These are phyloP conservation scores for Arctium lappa DNA, from an alignment of 129 eudicot species.

Conservation along the genomic window DNA sequence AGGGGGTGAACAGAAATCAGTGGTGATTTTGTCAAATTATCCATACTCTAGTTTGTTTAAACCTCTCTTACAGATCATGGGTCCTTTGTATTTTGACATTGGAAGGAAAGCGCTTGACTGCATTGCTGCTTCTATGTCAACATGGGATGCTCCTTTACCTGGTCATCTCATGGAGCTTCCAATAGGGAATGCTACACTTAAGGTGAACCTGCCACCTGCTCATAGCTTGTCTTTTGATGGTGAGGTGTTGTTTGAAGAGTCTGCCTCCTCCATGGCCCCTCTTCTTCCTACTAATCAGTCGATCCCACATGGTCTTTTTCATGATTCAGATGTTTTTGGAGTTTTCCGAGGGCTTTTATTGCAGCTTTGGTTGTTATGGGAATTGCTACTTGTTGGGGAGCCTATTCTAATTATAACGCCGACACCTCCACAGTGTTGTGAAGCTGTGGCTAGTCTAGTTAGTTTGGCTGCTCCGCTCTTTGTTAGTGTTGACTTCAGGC, in stretches of 20 bases:
- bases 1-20: slow-evolving; percentile 97
- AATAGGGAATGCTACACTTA: slow-evolving; percentile 88
- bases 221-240: slow-evolving; percentile 78
- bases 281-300: slow-evolving; percentile 90
- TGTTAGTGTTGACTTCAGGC: slow-evolving; percentile 86
- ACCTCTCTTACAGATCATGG: slow-evolving; percentile 93
- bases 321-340: slow-evolving; percentile 87
- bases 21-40: slow-evolving; percentile 75
- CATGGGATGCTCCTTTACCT: slow-evolving; percentile 84
- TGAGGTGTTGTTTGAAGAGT: slow-evolving; percentile 56
- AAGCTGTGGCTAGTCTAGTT: slow-evolving; percentile 91
- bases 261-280: slow-evolving; percentile 80
- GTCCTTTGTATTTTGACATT: slow-evolving; percentile 83
- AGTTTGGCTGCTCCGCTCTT: slow-evolving; percentile 89
- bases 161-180: slow-evolving; percentile 93
- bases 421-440: slow-evolving; percentile 95
- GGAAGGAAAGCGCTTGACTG: slow-evolving; percentile 80
- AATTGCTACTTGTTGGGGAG: slow-evolving; percentile 80
- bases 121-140: slow-evolving; percentile 79
- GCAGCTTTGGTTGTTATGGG: slow-evolving; percentile 96
- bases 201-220: slow-evolving; percentile 85
- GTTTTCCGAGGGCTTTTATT: slow-evolving; percentile 68
- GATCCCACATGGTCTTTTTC: slow-evolving; percentile 89
- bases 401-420: slow-evolving; percentile 90
- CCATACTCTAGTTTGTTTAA: slow-evolving; percentile 87